These are phyloP conservation scores for Eucalyptus guilfoylei DNA, from an alignment of 345 rosid genomes.

Conservation along the genomic window DNA sequence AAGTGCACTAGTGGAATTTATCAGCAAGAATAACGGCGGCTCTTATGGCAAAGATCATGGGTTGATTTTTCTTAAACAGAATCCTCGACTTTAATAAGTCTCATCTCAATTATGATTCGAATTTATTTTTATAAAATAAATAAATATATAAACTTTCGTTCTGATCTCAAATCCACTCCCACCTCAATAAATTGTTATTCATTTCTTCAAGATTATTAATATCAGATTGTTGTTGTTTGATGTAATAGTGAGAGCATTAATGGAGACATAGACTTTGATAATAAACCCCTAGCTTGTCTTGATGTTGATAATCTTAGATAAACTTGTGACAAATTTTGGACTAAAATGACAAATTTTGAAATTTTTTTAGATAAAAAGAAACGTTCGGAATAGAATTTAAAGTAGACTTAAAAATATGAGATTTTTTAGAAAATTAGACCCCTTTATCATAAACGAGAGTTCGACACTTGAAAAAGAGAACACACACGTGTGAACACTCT, in stretches of 20 bases:
- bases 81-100: neutral
- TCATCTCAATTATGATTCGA: neutral
- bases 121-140: neutral
- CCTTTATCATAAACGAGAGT: neutral
- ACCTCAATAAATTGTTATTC: neutral
- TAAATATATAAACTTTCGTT: neutral
- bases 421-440: neutral
- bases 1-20: neutral
- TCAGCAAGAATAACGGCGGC: neutral
- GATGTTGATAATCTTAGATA: neutral
- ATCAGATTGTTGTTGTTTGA: no score
- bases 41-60: neutral
- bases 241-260: no score
- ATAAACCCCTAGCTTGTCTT: neutral
- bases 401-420: neutral
- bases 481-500: neutral
- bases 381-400: neutral
- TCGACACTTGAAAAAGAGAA: neutral
- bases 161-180: neutral
- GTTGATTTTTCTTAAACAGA: neutral
- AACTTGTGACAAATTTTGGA: neutral
- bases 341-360: neutral
- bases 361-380: neutral
- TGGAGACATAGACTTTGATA: neutral
- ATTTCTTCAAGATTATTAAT: neutral